Evolutionary conservation across 2,329 filamentous ascomycete species (phyloP).

Genomic region (Xylariales sp.): DNA sequence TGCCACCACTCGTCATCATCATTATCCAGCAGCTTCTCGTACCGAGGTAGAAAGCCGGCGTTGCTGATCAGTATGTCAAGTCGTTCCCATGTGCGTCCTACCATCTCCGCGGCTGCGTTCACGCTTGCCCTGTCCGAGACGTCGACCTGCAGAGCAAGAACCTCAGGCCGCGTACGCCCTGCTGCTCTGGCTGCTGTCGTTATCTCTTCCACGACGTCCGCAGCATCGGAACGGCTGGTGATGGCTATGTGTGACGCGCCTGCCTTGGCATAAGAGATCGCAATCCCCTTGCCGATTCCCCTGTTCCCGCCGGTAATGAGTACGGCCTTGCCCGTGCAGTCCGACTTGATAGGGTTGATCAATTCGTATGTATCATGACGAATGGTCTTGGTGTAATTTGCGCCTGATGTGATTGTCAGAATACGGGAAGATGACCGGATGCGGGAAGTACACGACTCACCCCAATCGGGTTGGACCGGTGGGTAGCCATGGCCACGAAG

Average conservation of each 20-base stretch:
- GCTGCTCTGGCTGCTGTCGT: conserved; percentile 28
- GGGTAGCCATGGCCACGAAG: conserved; percentile 9
- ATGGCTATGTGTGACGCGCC: conserved; percentile 48
- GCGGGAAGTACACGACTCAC: conserved; percentile 3
- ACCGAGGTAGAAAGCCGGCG: conserved; percentile 35
- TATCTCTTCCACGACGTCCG: conserved; percentile 29
- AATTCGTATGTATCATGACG: conserved; percentile 44
- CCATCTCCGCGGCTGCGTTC: conserved; percentile 19
- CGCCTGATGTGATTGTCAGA: not conserved
- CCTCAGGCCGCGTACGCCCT: conserved; percentile 28
- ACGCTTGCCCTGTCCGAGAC: conserved; percentile 29
- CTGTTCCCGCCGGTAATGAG: conserved; percentile 53
- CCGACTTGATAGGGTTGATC: conserved; percentile 37
- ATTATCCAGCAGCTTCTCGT: conserved; percentile 18
- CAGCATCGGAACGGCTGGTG: conserved; percentile 44
- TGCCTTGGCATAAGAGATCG: conserved; percentile 51
- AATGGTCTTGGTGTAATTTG: conserved; percentile 21
- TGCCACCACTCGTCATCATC: conserved; percentile 36
- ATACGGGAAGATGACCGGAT: not conserved
- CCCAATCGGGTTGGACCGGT: conserved; percentile 13
- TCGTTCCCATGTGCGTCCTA: conserved; percentile 25
- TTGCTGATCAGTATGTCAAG: conserved; percentile 41
- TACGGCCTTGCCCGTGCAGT: conserved; percentile 33
- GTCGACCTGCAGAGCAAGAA: conserved; percentile 37
- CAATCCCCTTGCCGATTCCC: conserved; percentile 49